phyloP scores from a whole-genome alignment of 768 basidiomycete genomes.

The Termitomyces sp. region DNA sequence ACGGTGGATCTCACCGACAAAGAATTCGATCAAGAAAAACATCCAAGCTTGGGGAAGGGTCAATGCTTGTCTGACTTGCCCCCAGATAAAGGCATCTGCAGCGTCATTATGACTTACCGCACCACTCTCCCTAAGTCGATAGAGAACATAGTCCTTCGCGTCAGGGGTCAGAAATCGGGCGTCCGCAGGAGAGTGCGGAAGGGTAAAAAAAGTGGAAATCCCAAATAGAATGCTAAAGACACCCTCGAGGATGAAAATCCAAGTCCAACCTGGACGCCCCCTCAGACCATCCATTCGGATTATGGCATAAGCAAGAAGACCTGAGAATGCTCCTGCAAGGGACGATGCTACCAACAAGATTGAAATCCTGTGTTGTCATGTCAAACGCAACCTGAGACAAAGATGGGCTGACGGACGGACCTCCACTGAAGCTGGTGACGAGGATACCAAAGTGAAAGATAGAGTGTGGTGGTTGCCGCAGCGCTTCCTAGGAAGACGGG shows the following conservation, averaged over 20 bases:
- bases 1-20: no score
- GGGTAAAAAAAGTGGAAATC: constrained; percentile 32
- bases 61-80: constrained; percentile 28
- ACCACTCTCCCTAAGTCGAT: constrained; percentile 30
- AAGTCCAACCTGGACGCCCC: constrained; percentile 52
- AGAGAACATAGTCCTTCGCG: constrained; percentile 31
- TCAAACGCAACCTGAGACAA: not conserved
- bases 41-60: constrained; percentile 23
- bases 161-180: constrained; percentile 32
- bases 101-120: constrained; percentile 21
- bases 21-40: no score
- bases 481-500: no score
- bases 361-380: constrained; percentile 17
- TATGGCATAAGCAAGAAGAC: constrained; percentile 55
- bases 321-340: constrained; percentile 53
- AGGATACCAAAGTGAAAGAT: constrained; percentile 33
- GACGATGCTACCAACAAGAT: constrained; percentile 28
- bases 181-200: constrained; percentile 33
- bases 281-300: constrained; percentile 42
- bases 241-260: constrained; percentile 55
- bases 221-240: constrained; percentile 45
- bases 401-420: no score
- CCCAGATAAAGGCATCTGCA: constrained; percentile 33
- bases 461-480: no score
- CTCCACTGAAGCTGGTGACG: constrained; percentile 7